Percentiles rank a stretch among this genome's conserved stretches.
Conservation (phyloP, 225 moss, liverwort and hornwort genomes). For the Bryum argenteum region DNA sequence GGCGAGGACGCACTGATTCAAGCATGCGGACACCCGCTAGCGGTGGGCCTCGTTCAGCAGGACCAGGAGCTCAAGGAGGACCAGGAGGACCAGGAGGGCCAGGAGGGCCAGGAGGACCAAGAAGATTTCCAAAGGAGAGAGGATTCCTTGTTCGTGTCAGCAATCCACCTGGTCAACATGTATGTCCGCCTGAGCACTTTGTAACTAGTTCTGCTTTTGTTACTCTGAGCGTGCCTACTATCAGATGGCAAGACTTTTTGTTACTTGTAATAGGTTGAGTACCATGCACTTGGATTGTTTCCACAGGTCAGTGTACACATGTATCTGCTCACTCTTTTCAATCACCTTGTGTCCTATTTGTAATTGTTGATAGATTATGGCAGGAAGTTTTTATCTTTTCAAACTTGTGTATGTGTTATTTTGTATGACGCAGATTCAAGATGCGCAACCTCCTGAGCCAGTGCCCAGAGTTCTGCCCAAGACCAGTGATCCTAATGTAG, state of each 20-base stretch:
- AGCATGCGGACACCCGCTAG: constrained; percentile 35
- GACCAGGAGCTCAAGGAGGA: constrained; percentile 38
- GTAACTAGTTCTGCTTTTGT: constrained; percentile 10
- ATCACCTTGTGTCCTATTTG: too few species aligned
- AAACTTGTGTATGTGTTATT: constrained; percentile 1
- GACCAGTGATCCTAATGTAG: constrained; percentile 87
- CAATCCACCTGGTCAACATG: constrained; percentile 53
- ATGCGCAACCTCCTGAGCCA: constrained; percentile 75
- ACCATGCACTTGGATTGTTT: too few species aligned
- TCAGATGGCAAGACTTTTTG: background rate
- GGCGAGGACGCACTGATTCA: constrained; percentile 40
- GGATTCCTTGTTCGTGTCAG: constrained; percentile 68
- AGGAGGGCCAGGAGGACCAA: constrained; percentile 48
- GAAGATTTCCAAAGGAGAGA: constrained; percentile 61
- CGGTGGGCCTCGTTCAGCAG: constrained; percentile 46
- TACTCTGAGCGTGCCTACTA: constrained; percentile 15
- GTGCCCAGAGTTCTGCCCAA: constrained; percentile 87
- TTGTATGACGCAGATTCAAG: constrained; percentile 60
- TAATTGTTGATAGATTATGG: constrained; percentile 2
- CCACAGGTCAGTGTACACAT: too few species aligned
- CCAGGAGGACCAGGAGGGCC: constrained; percentile 41
- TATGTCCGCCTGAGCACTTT: constrained; percentile 29
- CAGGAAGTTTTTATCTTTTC: constrained; percentile 19
- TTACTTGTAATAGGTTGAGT: too few species aligned
- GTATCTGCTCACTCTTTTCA: too few species aligned